A percentile compares a stretch with the other conserved stretches of the same genome.
Conservation (phyloP, 2,329 filamentous ascomycete genomes). For the Colletotrichum sansevieriae region DNA sequence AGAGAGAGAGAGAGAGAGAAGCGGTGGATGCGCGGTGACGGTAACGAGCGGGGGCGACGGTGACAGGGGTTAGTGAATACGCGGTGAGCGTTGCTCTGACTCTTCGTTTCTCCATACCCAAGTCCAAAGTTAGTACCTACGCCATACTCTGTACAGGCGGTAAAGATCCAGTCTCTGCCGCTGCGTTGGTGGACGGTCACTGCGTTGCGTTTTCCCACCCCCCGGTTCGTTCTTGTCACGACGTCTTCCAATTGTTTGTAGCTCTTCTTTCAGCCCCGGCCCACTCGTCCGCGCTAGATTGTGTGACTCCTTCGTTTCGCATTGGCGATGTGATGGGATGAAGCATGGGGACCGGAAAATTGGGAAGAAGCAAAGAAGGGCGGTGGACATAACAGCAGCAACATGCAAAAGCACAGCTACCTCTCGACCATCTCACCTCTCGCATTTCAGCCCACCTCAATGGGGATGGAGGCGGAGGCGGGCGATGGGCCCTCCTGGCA, state of each 20-base stretch:
- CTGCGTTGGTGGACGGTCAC: constrained; percentile 24
- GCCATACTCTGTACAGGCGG: constrained; percentile 11
- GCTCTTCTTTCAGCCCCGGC: constrained; percentile 8
- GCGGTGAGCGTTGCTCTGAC: constrained; percentile 38
- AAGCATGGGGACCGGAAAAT: constrained; percentile 11
- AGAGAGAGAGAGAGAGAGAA: too few relatives aligned
- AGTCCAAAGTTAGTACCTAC: neutral
- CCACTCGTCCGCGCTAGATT: constrained; percentile 16
- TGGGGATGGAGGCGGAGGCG: neutral
- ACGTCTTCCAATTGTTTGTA: constrained; percentile 26
- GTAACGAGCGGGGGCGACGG: constrained; percentile 40
- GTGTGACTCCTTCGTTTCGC: constrained; percentile 21
- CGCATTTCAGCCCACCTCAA: neutral
- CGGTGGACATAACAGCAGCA: constrained; percentile 35
- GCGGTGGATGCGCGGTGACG: constrained; percentile 34
- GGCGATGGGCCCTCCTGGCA: constrained; percentile 1
- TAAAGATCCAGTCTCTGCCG: constrained; percentile 3
- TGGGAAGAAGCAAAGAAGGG: constrained; percentile 39
- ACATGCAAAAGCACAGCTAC: constrained; percentile 36
- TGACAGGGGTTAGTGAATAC: constrained; percentile 39
- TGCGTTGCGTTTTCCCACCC: constrained; percentile 18
- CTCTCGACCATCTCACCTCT: constrained; percentile 18
- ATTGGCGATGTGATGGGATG: constrained; percentile 18
- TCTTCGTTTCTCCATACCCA: neutral
- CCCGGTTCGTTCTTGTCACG: constrained; percentile 26